Evolutionary conservation across 225 moss, liverwort and hornwort species (phyloP), one percentile per base, ranked within the genome.

Genomic region (Climacium dendroides): DNA sequence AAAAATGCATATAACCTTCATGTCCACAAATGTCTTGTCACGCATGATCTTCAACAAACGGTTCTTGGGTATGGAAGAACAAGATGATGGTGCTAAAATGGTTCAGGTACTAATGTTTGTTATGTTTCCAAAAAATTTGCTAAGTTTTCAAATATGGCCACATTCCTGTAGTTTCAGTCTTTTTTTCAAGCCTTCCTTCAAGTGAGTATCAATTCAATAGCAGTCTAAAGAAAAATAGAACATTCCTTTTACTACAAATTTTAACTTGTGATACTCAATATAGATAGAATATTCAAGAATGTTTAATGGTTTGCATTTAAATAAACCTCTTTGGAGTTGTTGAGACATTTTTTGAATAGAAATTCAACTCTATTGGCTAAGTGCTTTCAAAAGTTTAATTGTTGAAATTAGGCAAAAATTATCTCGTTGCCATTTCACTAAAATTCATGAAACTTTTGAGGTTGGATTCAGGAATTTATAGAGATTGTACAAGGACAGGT

Each of bases 211-310:
- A 6, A 3, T n/a, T 66, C 19, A 66, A 11, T 11, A 11, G 11
- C 6, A 19, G 1, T n/a, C 11, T 20, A 0, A 1, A n/a, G n/a
- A n/a, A 66, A n/a, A 6, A 20, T 35, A 1, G 10, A 3, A 11
- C 20, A 1, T 66, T 0, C 6, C 3, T 1, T 66, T 6, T 5
- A 11, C 5, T 11, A n/a, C 19, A 66, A 35, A 66, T 63, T 32
- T 61, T 15, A 32, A 63, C 16, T 63, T 32, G 32, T 30, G 8
- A 32, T 32, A 63, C 8, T 0, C 16, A 15, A 3, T 15, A 7
- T 7, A 1, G 30, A 4, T 62, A 62, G 29, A 30, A 62, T 1
- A 30, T 62, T 62, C 0, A 2, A 62, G 15, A 37, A 22, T 37
- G 13, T 37, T 0, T 2, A 37, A 37, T 67, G 23, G 1, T 37